Base-by-base conservation (phyloP, 2,329 filamentous ascomycete genomes). In the Bipolaris sorokiniana region DNA sequence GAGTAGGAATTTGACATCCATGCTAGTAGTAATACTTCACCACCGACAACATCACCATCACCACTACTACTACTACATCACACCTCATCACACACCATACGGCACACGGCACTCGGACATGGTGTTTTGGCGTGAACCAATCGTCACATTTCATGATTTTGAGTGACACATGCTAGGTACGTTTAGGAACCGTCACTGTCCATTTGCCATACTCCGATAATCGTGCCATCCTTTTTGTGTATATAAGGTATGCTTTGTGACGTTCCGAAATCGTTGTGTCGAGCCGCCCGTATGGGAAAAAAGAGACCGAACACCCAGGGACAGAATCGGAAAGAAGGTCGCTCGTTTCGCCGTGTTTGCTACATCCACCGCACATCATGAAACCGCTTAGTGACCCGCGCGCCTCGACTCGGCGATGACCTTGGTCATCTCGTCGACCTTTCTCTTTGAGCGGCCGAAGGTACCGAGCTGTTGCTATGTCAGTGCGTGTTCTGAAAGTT, bases 1-100 rank as follows among this genome's bases (percentile, higher is more conserved):
- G 86, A 83, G 90, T 94, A 95, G 93, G 88, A 97, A 97, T 97
- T 97, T 97, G 93, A 97, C 93, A 97, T 97, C 91, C 90, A 91
- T 97, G 93, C 93, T 95, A 72, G 36, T 13, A 13, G 10, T 31
- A 11, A 31, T 31, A 31, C 28, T 31, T 42, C 48, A 54, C 16
- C 37, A 7, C 23, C 40, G 4, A 42, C 13, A 28, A 26, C 33
- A 48, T 54, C 58, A 48, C 54, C 53, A n/a, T 26, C 41, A 40
- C 23, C 20, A 55, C 34, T 40, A 49, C 38, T 10, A 18, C n/a
- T 31, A 38, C 38, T 18, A 28, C 36, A 41, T 45, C 46, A 47
- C 52, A 38, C 45, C 47, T 34, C 37, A 42, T n/a, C 28, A 23
- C 38, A 49, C 28, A 31, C 45, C 28, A 42, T 52, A 49, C 54